Percentiles rank a stretch among this genome's conserved stretches.
These are phyloP conservation scores for Moesziomyces parantarcticus DNA, from an alignment of 1,284 basidiomycete species.

Conservation along the genomic window DNA sequence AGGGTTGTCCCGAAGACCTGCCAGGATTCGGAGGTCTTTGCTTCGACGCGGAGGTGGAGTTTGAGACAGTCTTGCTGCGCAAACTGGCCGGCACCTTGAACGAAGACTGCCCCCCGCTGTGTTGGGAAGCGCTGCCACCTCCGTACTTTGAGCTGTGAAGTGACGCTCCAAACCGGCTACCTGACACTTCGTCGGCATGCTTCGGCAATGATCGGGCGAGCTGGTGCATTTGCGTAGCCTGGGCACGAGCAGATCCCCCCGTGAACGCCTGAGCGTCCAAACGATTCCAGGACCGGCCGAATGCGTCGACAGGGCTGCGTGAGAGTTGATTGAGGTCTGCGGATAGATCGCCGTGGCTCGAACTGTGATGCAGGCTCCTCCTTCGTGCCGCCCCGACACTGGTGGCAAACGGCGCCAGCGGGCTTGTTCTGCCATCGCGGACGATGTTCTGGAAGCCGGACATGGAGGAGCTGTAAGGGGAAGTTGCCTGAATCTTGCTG, in stretches of 20 bases:
- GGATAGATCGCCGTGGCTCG: slow-evolving; percentile 40
- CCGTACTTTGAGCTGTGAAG: slow-evolving; percentile 27
- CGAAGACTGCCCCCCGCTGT: slow-evolving; percentile 35
- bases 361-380: slow-evolving; percentile 40
- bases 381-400: slow-evolving; percentile 13
- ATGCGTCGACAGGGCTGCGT: slow-evolving; percentile 17
- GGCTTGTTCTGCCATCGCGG: slow-evolving; percentile 39
- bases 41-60: slow-evolving; percentile 5
- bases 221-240: slow-evolving; percentile 12
- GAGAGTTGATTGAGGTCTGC: slow-evolving; percentile 28
- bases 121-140: slow-evolving; percentile 29
- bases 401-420: slow-evolving; percentile 22
- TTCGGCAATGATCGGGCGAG: slow-evolving; percentile 42
- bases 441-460: slow-evolving; percentile 42
- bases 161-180: slow-evolving; percentile 18
- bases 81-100: slow-evolving; percentile 39
- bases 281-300: slow-evolving; percentile 23
- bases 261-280: slow-evolving; percentile 11
- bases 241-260: slow-evolving; percentile 4
- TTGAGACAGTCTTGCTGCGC: slow-evolving; percentile 9
- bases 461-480: slow-evolving; percentile 46
- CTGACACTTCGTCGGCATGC: slow-evolving; percentile 12
- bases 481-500: slow-evolving; percentile 34
- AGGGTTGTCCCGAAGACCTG: slow-evolving; percentile 18
- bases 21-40: slow-evolving; percentile 11